These are phyloP conservation scores for Trichoderma sp. DNA, from an alignment of 2,329 filamentous ascomycete genomes.

Conservation along the genomic window DNA sequence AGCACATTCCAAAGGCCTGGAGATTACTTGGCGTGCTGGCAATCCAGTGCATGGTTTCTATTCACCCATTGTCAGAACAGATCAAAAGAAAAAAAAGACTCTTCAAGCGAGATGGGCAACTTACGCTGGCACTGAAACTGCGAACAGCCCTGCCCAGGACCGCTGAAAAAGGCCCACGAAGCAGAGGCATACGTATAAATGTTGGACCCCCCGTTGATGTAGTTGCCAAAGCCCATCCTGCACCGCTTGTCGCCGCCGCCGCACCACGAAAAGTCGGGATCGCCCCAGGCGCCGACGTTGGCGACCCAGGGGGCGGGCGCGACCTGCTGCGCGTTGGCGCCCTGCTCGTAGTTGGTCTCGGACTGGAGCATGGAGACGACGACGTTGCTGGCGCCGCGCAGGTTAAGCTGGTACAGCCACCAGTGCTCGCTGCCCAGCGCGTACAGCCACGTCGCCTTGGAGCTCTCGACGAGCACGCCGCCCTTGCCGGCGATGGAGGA, in stretches of 20 bases:
- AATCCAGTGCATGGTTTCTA: slow-evolving; percentile 45
- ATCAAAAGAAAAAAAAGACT: no score
- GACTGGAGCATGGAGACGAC: slow-evolving; percentile 55
- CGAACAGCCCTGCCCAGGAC: slow-evolving; percentile 42
- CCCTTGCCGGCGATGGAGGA: slow-evolving; percentile 53
- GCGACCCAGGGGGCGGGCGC: slow-evolving; percentile 46
- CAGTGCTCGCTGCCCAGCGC: slow-evolving; percentile 56
- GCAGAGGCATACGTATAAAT: slow-evolving; percentile 49
- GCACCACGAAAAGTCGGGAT: slow-evolving; percentile 49
- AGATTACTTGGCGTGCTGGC: slow-evolving; percentile 43
- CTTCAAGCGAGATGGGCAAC: slow-evolving; percentile 1
- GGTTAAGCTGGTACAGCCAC: slow-evolving; percentile 60
- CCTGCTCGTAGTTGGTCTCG: slow-evolving; percentile 52
- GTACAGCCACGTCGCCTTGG: slow-evolving; percentile 54
- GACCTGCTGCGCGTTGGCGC: slow-evolving; percentile 41
- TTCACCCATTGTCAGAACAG: slow-evolving; percentile 16
- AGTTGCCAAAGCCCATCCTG: slow-evolving; percentile 49
- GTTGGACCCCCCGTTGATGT: slow-evolving; percentile 46
- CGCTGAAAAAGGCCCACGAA: slow-evolving; percentile 49
- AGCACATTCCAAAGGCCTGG: slow-evolving; percentile 47
- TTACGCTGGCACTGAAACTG: slow-evolving; percentile 41
- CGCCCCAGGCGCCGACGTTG: slow-evolving; percentile 43
- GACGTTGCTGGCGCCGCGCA: slow-evolving; percentile 53
- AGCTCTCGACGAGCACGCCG: slow-evolving; percentile 51
- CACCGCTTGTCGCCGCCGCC: slow-evolving; percentile 42